Evolutionary conservation across 176 grass and related monocot species (phyloP), one percentile per base, ranked within the genome.

Genomic region (Cenchrus purpureus): DNA sequence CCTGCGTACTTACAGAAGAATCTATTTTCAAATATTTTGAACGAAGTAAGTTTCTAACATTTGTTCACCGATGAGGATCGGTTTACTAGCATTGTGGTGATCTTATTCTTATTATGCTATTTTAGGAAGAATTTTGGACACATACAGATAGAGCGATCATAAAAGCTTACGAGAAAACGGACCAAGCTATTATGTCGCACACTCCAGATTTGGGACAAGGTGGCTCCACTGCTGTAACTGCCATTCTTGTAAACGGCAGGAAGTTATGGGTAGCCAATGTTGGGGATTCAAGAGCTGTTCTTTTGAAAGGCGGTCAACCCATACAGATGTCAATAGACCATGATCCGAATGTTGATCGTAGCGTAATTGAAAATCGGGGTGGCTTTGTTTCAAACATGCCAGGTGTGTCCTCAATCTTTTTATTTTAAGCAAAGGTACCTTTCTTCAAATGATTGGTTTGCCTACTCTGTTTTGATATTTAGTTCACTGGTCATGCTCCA

Each of bases 341-440:
- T 84, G 95, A 95, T 67, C 92, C 95, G 1, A 95, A 88, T 65
- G 81, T 78, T 13, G 92, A 95, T 76, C 92, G 91, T 13, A 71
- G 71, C 4, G 85, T 76, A 80, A 95, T 98, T 80, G 92, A 93
- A 90, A 93, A 85, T 48, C 93, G 74, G 63, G 95, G 92, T 68
- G 92, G 95, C 46, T 98, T 98, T 85, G 95, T 98, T 85, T 98
- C 95, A 52, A 98, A 98, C 69, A 90, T 95, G 85, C 95, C 92
- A 93, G 95, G 95, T 95, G 74, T 42, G 61, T 49, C 34, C 44
- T 50, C 31, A 28, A 28, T 20, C 56, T 51, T 15, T 79, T 0
- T 3, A 50, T 67, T 62, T 31, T 15, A 20, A 62, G 66, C 11
- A 45, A 45, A 12, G 0, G 1, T 74, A 73, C 16, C n/a, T 81